Percentiles rank a stretch among this genome's conserved stretches.
Evolutionary conservation across 2,329 filamentous ascomycete species (phyloP).

Genomic region (Hirsutella minnesotensis): DNA sequence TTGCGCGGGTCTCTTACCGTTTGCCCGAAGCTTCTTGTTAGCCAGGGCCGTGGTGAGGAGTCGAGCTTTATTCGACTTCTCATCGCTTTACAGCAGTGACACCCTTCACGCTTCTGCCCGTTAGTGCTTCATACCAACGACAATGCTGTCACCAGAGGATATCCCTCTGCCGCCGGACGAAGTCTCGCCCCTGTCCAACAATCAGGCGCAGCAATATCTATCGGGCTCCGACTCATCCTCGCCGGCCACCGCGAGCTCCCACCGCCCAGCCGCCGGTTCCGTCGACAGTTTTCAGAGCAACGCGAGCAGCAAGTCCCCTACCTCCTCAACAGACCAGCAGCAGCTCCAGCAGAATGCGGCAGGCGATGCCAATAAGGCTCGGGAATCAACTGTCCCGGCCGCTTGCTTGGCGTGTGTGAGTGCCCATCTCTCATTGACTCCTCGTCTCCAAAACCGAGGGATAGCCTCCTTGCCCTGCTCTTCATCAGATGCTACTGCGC

Average conservation of each 20-base stretch:
- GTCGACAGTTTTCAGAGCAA: neutral
- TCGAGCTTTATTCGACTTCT: neutral
- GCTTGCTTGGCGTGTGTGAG: conserved; percentile 46
- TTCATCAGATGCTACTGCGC: no score
- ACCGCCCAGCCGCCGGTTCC: neutral
- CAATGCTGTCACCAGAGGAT: conserved; percentile 4
- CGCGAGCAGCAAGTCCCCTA: conserved; percentile 1
- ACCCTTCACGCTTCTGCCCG: neutral
- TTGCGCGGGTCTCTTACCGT: no score
- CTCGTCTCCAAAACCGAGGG: no score
- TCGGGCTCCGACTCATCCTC: conserved; percentile 1
- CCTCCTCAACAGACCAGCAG: neutral
- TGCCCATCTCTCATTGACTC: conserved; percentile 4
- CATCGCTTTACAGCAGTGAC: neutral
- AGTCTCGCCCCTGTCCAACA: neutral
- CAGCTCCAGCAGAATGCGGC: conserved; percentile 1
- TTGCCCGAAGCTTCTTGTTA: no score
- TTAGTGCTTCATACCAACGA: neutral
- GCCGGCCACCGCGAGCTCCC: neutral
- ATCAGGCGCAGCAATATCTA: neutral
- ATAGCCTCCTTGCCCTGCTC: no score
- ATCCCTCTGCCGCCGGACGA: conserved; percentile 4
- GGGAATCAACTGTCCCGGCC: conserved; percentile 29
- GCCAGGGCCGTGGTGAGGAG: no score
- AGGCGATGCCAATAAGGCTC: conserved; percentile 8